Conservation (phyloP, 495 filamentous ascomycete species). For the Xylaria scruposa region DNA sequence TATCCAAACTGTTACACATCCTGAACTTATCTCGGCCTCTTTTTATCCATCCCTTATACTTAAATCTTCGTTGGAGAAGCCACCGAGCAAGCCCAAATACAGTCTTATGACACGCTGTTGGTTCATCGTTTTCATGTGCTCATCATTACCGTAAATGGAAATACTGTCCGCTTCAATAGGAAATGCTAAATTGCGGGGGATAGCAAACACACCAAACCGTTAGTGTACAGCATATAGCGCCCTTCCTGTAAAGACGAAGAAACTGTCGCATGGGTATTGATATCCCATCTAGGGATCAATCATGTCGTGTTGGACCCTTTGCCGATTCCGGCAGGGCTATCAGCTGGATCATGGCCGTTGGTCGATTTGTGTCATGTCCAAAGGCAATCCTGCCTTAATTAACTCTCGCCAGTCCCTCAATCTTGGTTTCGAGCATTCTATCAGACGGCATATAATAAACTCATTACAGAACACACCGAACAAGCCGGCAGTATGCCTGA, state of each 20-base stretch:
- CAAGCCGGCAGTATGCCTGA: not conserved
- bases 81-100: not conserved
- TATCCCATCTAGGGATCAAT: not conserved
- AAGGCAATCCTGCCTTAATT: not conserved
- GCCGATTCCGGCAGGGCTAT: not conserved
- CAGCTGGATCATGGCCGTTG: not conserved
- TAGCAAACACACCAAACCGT: not conserved
- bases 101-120: not conserved
- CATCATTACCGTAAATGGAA: slow-evolving; percentile 6
- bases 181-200: not conserved
- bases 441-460: not conserved
- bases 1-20: not conserved
- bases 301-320: not conserved
- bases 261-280: not conserved
- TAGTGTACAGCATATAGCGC: not conserved
- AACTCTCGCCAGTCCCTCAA: not conserved
- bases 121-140: not conserved
- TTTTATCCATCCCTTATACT: not conserved
- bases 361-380: not conserved
- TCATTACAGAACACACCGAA: not conserved
- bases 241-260: not conserved
- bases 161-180: not conserved
- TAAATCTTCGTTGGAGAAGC: not conserved
- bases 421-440: not conserved
- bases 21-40: not conserved